Evolutionary conservation across 108 stramenopile genomes (phyloP).

Genomic region (Cyclotella sp.): DNA sequence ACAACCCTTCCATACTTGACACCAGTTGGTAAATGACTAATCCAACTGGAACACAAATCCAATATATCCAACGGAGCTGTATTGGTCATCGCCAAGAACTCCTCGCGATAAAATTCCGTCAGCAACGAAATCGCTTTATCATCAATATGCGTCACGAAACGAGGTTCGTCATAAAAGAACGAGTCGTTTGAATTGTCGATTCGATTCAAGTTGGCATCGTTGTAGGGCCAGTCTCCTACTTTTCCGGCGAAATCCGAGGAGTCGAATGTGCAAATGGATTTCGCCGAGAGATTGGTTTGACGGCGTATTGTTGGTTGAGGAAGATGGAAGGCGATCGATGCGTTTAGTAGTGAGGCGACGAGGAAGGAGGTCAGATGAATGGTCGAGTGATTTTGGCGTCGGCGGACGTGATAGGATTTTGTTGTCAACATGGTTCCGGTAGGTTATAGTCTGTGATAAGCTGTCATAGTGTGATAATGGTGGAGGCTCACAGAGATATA

Average conservation of each 20-base stretch:
- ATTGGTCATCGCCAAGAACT: slow-evolving; percentile 46
- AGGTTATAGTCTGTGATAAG: no score
- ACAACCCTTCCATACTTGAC: slow-evolving; percentile 57
- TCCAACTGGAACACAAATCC: slow-evolving; percentile 83
- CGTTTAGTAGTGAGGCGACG: no score
- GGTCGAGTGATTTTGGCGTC: no score
- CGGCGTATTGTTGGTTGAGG: no score
- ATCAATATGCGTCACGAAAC: slow-evolving; percentile 78
- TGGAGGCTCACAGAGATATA: no score
- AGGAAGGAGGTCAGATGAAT: no score
- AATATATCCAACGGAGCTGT: slow-evolving; percentile 57
- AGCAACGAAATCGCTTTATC: slow-evolving; percentile 63
- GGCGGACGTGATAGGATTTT: no score
- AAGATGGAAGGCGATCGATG: no score
- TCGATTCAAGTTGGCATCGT: slow-evolving; percentile 60
- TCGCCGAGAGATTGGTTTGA: slow-evolving; percentile 12
- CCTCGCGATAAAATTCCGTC: slow-evolving; percentile 61
- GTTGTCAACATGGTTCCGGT: no score
- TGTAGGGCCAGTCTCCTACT: slow-evolving; percentile 63
- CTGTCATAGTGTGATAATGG: no score
- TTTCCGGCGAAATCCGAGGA: slow-evolving; percentile 61
- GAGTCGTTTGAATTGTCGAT: slow-evolving; percentile 69
- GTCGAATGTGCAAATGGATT: slow-evolving; percentile 68
- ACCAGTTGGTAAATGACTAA: slow-evolving; percentile 61
- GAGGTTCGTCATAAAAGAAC: slow-evolving; percentile 67